A percentile compares a stretch with the other conserved stretches of the same genome.
phyloP scores from a whole-genome alignment of 2,329 filamentous ascomycete genomes.

The Furcasterigmium furcatum region DNA sequence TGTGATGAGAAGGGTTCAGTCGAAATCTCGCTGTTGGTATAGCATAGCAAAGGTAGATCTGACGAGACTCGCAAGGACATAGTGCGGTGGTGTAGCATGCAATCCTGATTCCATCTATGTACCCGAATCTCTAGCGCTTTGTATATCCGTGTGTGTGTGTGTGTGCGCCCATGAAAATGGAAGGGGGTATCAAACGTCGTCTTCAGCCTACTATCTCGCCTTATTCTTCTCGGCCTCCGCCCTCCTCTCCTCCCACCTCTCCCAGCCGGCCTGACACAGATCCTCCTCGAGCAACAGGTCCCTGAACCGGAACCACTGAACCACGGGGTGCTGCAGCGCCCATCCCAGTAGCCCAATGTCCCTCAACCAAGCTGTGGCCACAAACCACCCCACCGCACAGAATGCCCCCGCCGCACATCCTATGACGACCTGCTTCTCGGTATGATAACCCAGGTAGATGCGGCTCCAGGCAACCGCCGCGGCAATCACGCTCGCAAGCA shows the following conservation, averaged over 20 bases:
- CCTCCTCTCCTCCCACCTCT: slow-evolving; percentile 71
- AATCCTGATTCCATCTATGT: too few relatives aligned
- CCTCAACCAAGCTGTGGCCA: slow-evolving; percentile 63
- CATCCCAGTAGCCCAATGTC: slow-evolving; percentile 67
- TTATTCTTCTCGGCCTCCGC: slow-evolving; percentile 28
- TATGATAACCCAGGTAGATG: slow-evolving; percentile 92
- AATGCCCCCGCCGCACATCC: slow-evolving; percentile 68
- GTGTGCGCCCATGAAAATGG: too few relatives aligned
- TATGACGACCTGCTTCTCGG: slow-evolving; percentile 78
- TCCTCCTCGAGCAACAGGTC: slow-evolving; percentile 89
- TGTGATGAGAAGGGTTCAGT: too few relatives aligned
- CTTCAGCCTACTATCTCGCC: not conserved
- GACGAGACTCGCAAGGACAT: too few relatives aligned
- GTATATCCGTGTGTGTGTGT: too few relatives aligned
- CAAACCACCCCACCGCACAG: slow-evolving; percentile 78
- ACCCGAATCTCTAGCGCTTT: too few relatives aligned
- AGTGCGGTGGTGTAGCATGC: too few relatives aligned
- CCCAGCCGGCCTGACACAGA: slow-evolving; percentile 87
- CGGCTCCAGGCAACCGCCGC: slow-evolving; percentile 74
- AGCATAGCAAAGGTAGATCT: too few relatives aligned
- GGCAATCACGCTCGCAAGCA: slow-evolving; percentile 59
- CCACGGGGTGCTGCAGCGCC: slow-evolving; percentile 63
- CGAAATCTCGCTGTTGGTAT: too few relatives aligned
- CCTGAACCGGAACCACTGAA: slow-evolving; percentile 67
- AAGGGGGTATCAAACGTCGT: too few relatives aligned